Conservation (phyloP, 2,329 filamentous ascomycete species). For the Esteya vermicola region DNA sequence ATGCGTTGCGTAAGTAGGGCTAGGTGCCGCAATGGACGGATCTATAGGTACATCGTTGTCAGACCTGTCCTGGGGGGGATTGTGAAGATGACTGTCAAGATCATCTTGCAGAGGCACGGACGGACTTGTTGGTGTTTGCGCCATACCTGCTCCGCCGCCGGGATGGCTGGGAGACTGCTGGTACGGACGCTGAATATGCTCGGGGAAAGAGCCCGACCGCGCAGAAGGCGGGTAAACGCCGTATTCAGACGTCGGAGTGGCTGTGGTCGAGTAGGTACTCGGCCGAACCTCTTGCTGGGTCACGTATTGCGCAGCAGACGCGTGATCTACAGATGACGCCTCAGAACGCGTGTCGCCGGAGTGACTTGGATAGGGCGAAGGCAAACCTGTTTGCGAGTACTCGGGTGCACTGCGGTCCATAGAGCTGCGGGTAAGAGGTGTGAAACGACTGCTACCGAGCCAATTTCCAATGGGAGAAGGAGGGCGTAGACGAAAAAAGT, state of each 20-base stretch:
- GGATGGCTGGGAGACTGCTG: conserved; percentile 61
- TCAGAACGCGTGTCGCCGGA: conserved; percentile 66
- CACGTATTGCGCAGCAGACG: conserved; percentile 82
- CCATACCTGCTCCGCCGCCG: conserved; percentile 75
- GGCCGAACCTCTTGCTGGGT: conserved; percentile 64
- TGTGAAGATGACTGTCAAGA: conserved; percentile 58
- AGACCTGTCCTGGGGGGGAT: conserved; percentile 65
- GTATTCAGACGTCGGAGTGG: conserved; percentile 84
- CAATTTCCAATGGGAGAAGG: not conserved
- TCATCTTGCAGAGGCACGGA: conserved; percentile 82
- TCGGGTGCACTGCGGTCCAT: conserved; percentile 55
- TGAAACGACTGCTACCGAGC: conserved; percentile 7
- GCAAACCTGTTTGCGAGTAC: conserved; percentile 83
- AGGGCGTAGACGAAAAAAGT: not conserved
- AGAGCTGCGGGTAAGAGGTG: conserved; percentile 17
- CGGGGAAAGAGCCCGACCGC: conserved; percentile 73
- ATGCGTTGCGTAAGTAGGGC: conserved; percentile 63
- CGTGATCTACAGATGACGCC: conserved; percentile 74
- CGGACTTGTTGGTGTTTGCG: conserved; percentile 95
- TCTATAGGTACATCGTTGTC: conserved; percentile 97
- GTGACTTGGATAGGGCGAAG: conserved; percentile 53
- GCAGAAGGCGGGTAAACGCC: conserved; percentile 59
- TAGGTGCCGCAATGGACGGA: conserved; percentile 89
- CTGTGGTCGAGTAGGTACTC: conserved; percentile 56
- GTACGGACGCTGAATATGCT: conserved; percentile 77